Conservation (phyloP, 2,329 filamentous ascomycete genomes). For the Periconia sp. region DNA sequence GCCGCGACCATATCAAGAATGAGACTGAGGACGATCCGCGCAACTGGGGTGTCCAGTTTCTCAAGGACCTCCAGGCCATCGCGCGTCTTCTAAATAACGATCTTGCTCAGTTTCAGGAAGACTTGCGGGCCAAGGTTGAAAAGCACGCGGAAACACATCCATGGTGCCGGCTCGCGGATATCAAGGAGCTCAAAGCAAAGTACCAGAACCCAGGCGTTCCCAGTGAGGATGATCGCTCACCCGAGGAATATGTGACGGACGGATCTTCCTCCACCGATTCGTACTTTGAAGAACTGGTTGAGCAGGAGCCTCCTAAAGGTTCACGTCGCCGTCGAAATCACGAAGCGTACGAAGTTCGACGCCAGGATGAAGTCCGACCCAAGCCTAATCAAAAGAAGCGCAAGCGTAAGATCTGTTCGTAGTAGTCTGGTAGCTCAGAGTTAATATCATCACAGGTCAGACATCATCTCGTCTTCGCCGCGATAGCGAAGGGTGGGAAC, state of each 20-base stretch:
- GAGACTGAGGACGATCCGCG: conserved; percentile 37
- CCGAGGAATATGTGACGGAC: conserved; percentile 14
- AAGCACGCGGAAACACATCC: conserved; percentile 31
- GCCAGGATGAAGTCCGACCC: conserved; percentile 10
- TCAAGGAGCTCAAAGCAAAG: conserved; percentile 33
- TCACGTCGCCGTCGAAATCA: conserved; percentile 17
- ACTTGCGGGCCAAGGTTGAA: conserved; percentile 27
- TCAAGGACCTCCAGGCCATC: conserved; percentile 36
- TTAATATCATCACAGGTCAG: neutral
- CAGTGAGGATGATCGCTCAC: conserved; percentile 6
- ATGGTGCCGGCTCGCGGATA: conserved; percentile 32
- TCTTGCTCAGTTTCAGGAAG: conserved; percentile 26
- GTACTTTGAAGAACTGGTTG: conserved; percentile 33
- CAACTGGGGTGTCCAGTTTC: conserved; percentile 42
- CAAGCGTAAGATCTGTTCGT: conserved; percentile 23
- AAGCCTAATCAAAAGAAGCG: conserved; percentile 15
- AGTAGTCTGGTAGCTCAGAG: neutral
- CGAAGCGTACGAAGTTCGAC: conserved; percentile 32
- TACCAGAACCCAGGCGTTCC: conserved; percentile 25
- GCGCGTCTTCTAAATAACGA: conserved; percentile 30
- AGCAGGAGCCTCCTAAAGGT: conserved; percentile 23
- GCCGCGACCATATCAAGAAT: conserved; percentile 36
- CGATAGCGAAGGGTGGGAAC: conserved; percentile 25
- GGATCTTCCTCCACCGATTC: conserved; percentile 26
- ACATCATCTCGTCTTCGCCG: conserved; percentile 26